Evolutionary conservation across 1,284 basidiomycete genomes (phyloP).

Genomic region (Ganoderma sp.): DNA sequence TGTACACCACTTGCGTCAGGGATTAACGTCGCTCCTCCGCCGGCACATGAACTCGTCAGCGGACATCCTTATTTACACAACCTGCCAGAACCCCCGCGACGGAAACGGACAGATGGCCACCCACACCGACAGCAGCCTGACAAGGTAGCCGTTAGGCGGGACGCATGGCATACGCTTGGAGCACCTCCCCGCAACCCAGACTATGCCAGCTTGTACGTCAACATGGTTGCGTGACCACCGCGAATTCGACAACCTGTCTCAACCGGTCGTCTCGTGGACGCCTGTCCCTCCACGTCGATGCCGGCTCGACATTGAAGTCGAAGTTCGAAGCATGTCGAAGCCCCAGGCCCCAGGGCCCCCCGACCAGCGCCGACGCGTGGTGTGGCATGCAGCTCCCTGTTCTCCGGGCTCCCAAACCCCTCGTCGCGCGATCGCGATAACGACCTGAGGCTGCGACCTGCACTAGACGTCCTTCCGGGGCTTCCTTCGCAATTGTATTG

Average conservation of each 20-base stretch:
- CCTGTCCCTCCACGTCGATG: not conserved
- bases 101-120: not conserved
- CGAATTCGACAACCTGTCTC: not conserved
- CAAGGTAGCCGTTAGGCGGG: not conserved
- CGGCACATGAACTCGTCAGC: not conserved
- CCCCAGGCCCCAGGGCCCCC: slow-evolving; percentile 2
- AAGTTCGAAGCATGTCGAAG: not conserved
- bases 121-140: not conserved
- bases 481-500: not conserved
- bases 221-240: not conserved
- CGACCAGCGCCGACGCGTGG: not conserved
- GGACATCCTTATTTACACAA: not conserved
- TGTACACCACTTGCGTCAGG: not conserved
- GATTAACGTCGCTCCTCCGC: slow-evolving; percentile 6
- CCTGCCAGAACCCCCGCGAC: not conserved
- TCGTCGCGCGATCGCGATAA: not conserved
- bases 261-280: not conserved
- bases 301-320: slow-evolving; percentile 2
- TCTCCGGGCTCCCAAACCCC: not conserved
- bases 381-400: not conserved
- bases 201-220: not conserved
- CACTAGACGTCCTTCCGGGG: no score
- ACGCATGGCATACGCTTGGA: not conserved
- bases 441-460: not conserved
- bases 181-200: not conserved